Conservation (phyloP, 192 early-diverging fungal genomes). For the Backusella australiensis region DNA sequence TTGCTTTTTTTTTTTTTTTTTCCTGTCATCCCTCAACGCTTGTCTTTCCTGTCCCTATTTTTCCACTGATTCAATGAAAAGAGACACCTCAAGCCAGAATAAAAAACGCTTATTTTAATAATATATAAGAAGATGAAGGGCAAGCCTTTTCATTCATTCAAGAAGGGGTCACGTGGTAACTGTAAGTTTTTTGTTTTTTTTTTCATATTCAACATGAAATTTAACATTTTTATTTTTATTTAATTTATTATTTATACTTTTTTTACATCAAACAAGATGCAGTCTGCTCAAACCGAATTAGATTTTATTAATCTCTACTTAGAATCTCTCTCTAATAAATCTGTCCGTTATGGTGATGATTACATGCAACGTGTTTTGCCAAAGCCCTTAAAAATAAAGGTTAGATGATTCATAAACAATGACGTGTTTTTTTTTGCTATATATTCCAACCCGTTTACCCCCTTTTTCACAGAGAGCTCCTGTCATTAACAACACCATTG, state of each 20-base stretch:
- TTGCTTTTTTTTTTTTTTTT: neutral
- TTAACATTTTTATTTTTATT: neutral
- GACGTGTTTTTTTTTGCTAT: neutral
- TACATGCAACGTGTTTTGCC: constrained; percentile 17
- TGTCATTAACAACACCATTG: too few species aligned
- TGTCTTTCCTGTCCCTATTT: too few species aligned
- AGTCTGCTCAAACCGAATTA: constrained; percentile 14
- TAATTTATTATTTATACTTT: neutral
- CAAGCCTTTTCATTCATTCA: neutral
- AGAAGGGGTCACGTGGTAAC: neutral
- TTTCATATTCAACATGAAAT: neutral
- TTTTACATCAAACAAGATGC: constrained; percentile 1
- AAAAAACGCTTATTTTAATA: too few species aligned
- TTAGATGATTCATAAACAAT: neutral
- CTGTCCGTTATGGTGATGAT: constrained; percentile 33
- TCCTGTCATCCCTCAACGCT: too few species aligned
- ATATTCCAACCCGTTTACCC: too few species aligned
- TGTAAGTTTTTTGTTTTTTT: neutral
- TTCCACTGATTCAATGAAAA: too few species aligned
- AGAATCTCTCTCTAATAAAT: constrained; percentile 17
- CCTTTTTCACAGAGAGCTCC: neutral
- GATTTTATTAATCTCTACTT: constrained; percentile 33
- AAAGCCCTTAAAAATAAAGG: constrained; percentile 3
- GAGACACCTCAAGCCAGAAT: too few species aligned
- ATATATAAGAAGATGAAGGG: too few species aligned